Evolutionary conservation across 2,329 filamentous ascomycete species (phyloP), one percentile per base, ranked within the genome.

Genomic region (Triangularia setosa): DNA sequence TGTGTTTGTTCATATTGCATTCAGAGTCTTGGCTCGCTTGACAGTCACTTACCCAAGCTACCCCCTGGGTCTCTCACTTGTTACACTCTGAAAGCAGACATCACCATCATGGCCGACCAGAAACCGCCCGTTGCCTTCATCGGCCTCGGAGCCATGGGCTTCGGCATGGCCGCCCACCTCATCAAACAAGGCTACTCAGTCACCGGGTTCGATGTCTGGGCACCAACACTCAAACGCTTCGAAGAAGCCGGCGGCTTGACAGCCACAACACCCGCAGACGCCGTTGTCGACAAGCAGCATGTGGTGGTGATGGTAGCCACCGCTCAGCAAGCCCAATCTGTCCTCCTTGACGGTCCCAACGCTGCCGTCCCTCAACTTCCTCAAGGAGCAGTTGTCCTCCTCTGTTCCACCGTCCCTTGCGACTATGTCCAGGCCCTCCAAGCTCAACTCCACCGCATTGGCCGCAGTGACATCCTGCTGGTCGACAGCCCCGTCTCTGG

Each of bases 71-170:
- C 48, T 6, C 16, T 35, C n/a, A 56, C 52, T n/a, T 21, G n/a
- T 12, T 48, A 9, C 40, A 48, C 7, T 11, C 9, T 8, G 7
- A n/a, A 48, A 48, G 21, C 23, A 44, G 40, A 62, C 30, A 60
- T 28, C 21, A 2, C 9, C 44, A 71, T 58, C 62, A 76, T 76
- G 70, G 64, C 74, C 18, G 65, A 72, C 58, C 18, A 69, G 6
- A 80, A 79, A 66, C 75, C 75, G 3, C 72, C 75, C 3, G 69
- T 90, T 61, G 84, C 86, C 68, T 91, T 92, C 76, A 87, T 90
- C 68, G 90, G 90, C 79, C 87, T 93, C 2, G 90, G 90, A 63
- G 90, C 90, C 76, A 92, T 92, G 90, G 90, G 90, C 73, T 90
- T 91, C 74, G 90, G 90, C 73, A 92, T 93, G 90, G 90, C 90